Conservation (phyloP, 768 basidiomycete genomes). For the Leccinum incarnatum region DNA sequence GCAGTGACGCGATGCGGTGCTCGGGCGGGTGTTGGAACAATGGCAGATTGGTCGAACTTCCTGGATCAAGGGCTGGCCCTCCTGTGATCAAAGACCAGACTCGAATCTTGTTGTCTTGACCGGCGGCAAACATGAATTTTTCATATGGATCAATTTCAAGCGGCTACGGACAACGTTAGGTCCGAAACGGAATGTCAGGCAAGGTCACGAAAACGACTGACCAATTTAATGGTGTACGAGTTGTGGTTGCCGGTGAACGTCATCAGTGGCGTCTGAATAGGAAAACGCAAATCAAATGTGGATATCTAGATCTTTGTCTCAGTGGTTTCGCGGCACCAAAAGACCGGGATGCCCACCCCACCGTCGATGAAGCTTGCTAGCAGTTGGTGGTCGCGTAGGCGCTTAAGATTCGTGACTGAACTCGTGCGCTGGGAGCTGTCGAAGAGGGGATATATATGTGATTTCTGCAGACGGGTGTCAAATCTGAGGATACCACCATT, state of each 20-base stretch:
- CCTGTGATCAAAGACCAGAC: conserved; percentile 69
- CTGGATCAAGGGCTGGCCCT: conserved; percentile 23
- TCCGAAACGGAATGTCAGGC: not conserved
- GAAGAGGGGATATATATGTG: conserved; percentile 40
- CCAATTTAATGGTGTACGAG: conserved; percentile 47
- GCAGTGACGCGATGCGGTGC: conserved; percentile 45
- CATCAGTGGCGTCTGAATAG: conserved; percentile 42
- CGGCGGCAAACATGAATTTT: conserved; percentile 65
- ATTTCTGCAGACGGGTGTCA: conserved; percentile 48
- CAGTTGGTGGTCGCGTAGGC: conserved; percentile 50
- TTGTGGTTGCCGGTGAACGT: conserved; percentile 59
- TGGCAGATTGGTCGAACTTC: conserved; percentile 11
- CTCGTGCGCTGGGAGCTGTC: conserved; percentile 34
- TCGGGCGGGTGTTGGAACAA: conserved; percentile 36
- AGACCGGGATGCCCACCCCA: conserved; percentile 39
- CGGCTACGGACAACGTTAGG: conserved; percentile 44
- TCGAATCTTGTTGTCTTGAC: conserved; percentile 61
- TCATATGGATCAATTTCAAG: conserved; percentile 55
- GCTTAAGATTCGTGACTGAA: conserved; percentile 54
- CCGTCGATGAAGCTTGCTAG: conserved; percentile 60
- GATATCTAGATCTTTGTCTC: conserved; percentile 44
- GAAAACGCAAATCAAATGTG: conserved; percentile 61
- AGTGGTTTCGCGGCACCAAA: not conserved
- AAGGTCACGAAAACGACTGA: conserved; percentile 31
- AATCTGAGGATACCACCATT: conserved; percentile 58